phyloP scores from a whole-genome alignment of 345 rosid genomes.

The Syzygium grande region DNA sequence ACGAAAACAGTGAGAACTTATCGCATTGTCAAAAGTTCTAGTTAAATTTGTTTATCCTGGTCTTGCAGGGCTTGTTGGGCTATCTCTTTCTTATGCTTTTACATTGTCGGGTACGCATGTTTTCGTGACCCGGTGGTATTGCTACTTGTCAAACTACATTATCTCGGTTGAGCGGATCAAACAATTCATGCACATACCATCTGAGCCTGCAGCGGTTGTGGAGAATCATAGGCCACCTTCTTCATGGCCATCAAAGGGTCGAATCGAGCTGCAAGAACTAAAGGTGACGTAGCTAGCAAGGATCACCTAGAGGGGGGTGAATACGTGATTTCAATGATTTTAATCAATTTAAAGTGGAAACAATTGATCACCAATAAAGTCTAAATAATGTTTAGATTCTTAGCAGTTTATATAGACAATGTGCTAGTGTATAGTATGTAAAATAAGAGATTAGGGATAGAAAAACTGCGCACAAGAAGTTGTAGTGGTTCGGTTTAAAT shows the following conservation, averaged over 20 bases:
- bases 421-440: too few species aligned
- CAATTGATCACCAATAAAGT: too few species aligned
- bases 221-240: constrained; percentile 49
- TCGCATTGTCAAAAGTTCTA: not conserved
- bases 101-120: constrained; percentile 46
- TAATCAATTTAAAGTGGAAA: too few species aligned
- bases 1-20: not conserved
- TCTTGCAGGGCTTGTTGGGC: constrained; percentile 63
- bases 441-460: too few species aligned
- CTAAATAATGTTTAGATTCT: too few species aligned
- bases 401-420: too few species aligned
- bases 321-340: too few species aligned
- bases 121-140: constrained; percentile 49
- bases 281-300: not conserved
- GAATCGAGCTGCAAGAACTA: constrained; percentile 57
- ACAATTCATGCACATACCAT: constrained; percentile 57
- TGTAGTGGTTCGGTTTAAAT: too few species aligned
- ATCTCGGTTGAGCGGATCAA: constrained; percentile 70
- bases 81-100: constrained; percentile 72
- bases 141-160: constrained; percentile 54
- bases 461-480: too few species aligned
- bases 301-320: too few species aligned
- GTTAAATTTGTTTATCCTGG: not conserved
- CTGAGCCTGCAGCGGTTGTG: constrained; percentile 56
- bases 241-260: constrained; percentile 64